These are phyloP conservation scores for Penicillium herquei DNA, from an alignment of 495 filamentous ascomycete species.

Conservation along the genomic window DNA sequence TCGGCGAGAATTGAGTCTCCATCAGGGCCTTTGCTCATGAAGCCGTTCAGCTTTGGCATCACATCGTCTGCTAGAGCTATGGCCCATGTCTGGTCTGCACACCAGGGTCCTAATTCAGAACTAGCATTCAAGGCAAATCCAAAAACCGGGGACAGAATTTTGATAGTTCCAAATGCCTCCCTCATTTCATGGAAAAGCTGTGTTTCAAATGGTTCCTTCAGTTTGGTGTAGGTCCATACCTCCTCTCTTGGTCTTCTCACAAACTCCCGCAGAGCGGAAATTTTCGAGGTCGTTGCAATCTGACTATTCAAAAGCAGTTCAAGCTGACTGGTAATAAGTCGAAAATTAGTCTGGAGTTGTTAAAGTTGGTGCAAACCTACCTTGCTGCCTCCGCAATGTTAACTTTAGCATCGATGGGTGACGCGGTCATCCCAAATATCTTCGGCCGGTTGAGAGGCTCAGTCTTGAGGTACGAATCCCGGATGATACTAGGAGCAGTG, in stretches of 20 bases:
- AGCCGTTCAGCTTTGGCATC: slow-evolving; percentile 59
- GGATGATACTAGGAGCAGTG: slow-evolving; percentile 62
- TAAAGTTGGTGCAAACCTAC: slow-evolving; percentile 30
- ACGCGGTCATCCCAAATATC: slow-evolving; percentile 97
- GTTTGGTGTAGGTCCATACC: slow-evolving; percentile 54
- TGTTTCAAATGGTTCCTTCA: slow-evolving; percentile 58
- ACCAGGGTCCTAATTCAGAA: slow-evolving; percentile 79
- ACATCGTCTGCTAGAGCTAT: slow-evolving; percentile 68
- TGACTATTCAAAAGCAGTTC: slow-evolving; percentile 74
- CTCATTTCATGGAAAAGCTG: slow-evolving; percentile 58
- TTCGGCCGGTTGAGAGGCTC: slow-evolving; percentile 57
- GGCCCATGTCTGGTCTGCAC: slow-evolving; percentile 78
- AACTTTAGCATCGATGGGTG: slow-evolving; percentile 82
- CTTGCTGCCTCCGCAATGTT: slow-evolving; percentile 67
- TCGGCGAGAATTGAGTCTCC: slow-evolving; percentile 24
- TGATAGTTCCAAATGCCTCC: slow-evolving; percentile 53
- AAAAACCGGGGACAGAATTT: slow-evolving; percentile 58
- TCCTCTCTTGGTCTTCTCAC: slow-evolving; percentile 61
- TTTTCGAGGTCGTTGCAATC: slow-evolving; percentile 78
- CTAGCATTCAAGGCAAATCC: slow-evolving; percentile 54
- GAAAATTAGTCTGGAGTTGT: background rate
- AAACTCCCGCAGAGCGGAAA: slow-evolving; percentile 56
- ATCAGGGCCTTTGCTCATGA: slow-evolving; percentile 44
- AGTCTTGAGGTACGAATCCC: slow-evolving; percentile 69
- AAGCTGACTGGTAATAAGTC: slow-evolving; percentile 53